Percentiles rank a stretch among this genome's conserved stretches.
Conservation (phyloP, 1,284 basidiomycete species). For the Tylopilus orsonianus region DNA sequence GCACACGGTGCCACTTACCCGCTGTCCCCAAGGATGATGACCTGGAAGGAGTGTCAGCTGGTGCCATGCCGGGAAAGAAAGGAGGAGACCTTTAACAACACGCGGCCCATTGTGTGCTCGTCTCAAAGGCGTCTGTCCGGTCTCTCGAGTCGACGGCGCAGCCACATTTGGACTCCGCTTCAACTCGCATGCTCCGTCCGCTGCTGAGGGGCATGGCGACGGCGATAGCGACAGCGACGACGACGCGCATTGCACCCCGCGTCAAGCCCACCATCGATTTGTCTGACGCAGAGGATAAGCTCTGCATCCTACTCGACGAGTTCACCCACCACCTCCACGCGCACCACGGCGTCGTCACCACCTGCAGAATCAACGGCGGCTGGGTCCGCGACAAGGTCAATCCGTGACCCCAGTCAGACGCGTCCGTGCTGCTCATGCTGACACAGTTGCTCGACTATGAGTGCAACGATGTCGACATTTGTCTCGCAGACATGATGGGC, state of each 20-base stretch:
- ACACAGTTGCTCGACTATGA: slow-evolving; percentile 77
- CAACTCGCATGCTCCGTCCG: slow-evolving; percentile 17
- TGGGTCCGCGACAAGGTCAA: slow-evolving; percentile 97
- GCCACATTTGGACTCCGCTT: slow-evolving; percentile 25
- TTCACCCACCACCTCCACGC: slow-evolving; percentile 56
- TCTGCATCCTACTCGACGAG: slow-evolving; percentile 69
- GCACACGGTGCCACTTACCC: slow-evolving; percentile 58
- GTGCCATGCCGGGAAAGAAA: slow-evolving; percentile 1
- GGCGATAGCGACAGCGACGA: too few relatives aligned
- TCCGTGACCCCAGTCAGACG: slow-evolving; percentile 12
- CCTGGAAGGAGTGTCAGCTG: slow-evolving; percentile 48
- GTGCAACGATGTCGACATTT: slow-evolving; percentile 94
- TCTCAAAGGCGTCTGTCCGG: slow-evolving; percentile 10
- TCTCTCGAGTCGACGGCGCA: slow-evolving; percentile 3
- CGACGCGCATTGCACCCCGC: slow-evolving; percentile 32
- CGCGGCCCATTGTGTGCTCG: slow-evolving; percentile 68
- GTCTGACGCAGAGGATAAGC: slow-evolving; percentile 53
- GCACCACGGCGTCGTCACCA: slow-evolving; percentile 54
- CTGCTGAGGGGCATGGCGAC: slow-evolving; percentile 27
- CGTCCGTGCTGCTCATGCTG: slow-evolving; percentile 15
- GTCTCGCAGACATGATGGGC: slow-evolving; percentile 88
- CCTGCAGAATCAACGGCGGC: slow-evolving; percentile 89
- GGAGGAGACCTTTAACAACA: slow-evolving; percentile 85
- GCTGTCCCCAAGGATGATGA: slow-evolving; percentile 97
- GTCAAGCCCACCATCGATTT: slow-evolving; percentile 43